A percentile compares a stretch with the other conserved stretches of the same genome.
phyloP scores from a whole-genome alignment of 2,329 filamentous ascomycete genomes.

The Periconia sp. region DNA sequence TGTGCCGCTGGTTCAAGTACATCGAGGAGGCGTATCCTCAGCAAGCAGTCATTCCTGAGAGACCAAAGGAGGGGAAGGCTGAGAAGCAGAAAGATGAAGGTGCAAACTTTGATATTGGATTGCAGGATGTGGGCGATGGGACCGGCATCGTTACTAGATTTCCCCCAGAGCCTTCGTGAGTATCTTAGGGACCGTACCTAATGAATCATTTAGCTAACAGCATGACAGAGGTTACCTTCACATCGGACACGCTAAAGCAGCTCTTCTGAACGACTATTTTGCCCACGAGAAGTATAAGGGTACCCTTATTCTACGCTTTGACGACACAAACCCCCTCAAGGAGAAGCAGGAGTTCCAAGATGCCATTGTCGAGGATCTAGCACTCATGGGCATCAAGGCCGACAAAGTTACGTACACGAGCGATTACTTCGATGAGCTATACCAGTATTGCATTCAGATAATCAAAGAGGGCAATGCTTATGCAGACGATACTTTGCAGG shows the following conservation, averaged over 20 bases:
- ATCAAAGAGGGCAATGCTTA: slow-evolving; percentile 90
- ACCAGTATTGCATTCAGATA: slow-evolving; percentile 81
- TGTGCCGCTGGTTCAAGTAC: slow-evolving; percentile 86
- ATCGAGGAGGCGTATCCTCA: slow-evolving; percentile 83
- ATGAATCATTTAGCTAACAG: slow-evolving; percentile 16
- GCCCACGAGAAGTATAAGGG: slow-evolving; percentile 92
- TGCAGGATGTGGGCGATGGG: slow-evolving; percentile 81
- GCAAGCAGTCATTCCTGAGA: slow-evolving; percentile 71
- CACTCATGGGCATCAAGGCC: slow-evolving; percentile 88
- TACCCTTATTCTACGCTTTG: slow-evolving; percentile 88
- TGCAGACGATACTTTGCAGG: slow-evolving; percentile 90
- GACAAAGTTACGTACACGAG: slow-evolving; percentile 89
- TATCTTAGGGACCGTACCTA: too few species aligned
- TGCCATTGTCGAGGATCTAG: slow-evolving; percentile 88
- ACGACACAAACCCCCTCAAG: slow-evolving; percentile 96
- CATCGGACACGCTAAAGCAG: slow-evolving; percentile 94
- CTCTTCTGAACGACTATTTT: slow-evolving; percentile 94
- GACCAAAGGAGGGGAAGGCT: slow-evolving; percentile 61
- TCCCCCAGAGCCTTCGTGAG: slow-evolving; percentile 88
- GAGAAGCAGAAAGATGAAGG: slow-evolving; percentile 78
- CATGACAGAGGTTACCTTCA: slow-evolving; percentile 75
- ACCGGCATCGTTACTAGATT: slow-evolving; percentile 84
- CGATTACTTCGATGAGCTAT: slow-evolving; percentile 93
- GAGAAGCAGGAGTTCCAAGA: slow-evolving; percentile 98
- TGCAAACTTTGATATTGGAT: slow-evolving; percentile 85